Evolutionary conservation across 306 rosid genomes (phyloP).

Genomic region (Begonia masoniana): DNA sequence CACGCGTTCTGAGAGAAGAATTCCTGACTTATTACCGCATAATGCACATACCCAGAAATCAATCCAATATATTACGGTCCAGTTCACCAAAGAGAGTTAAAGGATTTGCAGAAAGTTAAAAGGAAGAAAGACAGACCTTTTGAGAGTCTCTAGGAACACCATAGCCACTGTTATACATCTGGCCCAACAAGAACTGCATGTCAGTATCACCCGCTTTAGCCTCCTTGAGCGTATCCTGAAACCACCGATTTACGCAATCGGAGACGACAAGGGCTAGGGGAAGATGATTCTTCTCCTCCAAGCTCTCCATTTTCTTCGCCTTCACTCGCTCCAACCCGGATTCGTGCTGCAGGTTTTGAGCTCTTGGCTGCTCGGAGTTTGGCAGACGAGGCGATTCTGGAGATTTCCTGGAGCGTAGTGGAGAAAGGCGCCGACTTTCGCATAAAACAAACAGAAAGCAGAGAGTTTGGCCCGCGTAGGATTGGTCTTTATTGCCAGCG

Average conservation of each 20-base stretch:
- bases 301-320: conserved; percentile 21
- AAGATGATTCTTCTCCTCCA: conserved; percentile 23
- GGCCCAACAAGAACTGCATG: conserved; percentile 67
- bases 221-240: conserved; percentile 66
- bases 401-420: conserved; percentile 26
- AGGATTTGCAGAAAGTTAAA: no score
- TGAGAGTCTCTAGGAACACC: conserved; percentile 48
- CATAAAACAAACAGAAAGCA: conserved; percentile 17
- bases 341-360: conserved; percentile 3
- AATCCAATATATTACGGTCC: no score
- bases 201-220: conserved; percentile 52
- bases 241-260: conserved; percentile 75
- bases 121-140: conserved; percentile 24
- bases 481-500: no score
- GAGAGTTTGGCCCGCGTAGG: no score
- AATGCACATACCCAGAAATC: no score
- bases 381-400: conserved; percentile 30
- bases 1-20: no score
- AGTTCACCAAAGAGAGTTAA: no score
- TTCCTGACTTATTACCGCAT: no score
- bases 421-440: conserved; percentile 52
- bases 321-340: conserved; percentile 16
- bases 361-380: conserved; percentile 19
- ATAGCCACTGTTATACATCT: conserved; percentile 69
- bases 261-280: no score